Percentiles rank a stretch among this genome's conserved stretches.
Evolutionary conservation across 148 eudicot genomes (phyloP).

Genomic region (Rhododendron henanense): DNA sequence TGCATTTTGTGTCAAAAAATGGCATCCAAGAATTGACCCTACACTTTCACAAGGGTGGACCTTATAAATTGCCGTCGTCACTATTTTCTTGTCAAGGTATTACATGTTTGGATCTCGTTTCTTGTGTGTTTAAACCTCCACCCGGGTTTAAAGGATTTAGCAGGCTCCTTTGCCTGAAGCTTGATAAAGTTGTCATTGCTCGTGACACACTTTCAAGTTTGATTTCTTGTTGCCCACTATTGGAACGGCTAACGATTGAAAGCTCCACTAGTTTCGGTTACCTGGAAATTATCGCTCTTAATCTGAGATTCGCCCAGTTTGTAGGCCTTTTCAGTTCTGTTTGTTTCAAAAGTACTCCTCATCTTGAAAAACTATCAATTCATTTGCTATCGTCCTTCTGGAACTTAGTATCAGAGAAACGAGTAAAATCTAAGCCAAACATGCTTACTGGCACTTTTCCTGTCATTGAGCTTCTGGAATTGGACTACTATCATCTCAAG

Average conservation of each 20-base stretch:
- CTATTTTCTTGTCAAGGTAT: neutral
- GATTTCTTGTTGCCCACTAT: conserved; percentile 1
- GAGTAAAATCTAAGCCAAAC: neutral
- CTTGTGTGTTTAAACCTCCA: no score
- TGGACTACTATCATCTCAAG: neutral
- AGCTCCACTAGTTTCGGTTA: neutral
- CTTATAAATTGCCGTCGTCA: no score
- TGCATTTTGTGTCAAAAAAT: neutral
- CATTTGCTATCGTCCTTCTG: neutral
- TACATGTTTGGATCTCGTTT: no score
- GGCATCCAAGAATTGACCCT: neutral
- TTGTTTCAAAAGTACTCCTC: no score
- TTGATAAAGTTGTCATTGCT: neutral
- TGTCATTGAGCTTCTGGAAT: neutral
- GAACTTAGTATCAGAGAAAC: neutral
- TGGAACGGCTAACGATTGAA: neutral
- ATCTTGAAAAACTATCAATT: neutral
- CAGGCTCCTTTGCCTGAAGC: no score
- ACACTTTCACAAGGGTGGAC: neutral
- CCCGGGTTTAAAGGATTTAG: no score
- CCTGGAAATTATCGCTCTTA: no score
- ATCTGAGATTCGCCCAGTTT: no score
- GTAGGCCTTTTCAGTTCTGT: no score
- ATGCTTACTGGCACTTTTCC: neutral
- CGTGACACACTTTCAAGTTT: neutral